Conservation (phyloP, 371 early-diverging fungal species). For the Vairimorpha ceranae region DNA sequence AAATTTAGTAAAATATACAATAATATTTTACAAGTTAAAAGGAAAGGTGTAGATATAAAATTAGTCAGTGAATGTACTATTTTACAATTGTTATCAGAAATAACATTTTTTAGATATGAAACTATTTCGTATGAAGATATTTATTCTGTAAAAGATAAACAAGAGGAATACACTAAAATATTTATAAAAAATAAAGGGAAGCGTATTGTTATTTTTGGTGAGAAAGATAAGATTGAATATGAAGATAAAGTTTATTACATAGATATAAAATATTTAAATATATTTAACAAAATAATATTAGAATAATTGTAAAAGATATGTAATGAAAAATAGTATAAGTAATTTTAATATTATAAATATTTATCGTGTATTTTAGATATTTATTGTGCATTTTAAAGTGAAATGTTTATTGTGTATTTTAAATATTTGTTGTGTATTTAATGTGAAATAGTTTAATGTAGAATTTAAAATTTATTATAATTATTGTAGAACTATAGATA, state of each 20-base stretch:
- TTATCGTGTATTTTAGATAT: not conserved
- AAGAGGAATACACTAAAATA: not conserved
- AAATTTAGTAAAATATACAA: slow-evolving; percentile 21
- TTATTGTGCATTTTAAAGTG: not conserved
- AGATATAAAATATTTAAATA: slow-evolving; percentile 2
- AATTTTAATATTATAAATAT: not conserved
- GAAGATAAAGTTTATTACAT: not conserved
- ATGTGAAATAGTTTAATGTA: no score
- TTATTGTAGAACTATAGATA: no score
- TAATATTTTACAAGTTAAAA: slow-evolving; percentile 17
- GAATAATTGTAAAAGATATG: not conserved
- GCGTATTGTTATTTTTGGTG: slow-evolving; percentile 20
- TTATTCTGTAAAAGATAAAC: not conserved
- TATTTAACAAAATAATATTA: not conserved
- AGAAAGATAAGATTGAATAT: not conserved
- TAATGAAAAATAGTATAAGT: not conserved
- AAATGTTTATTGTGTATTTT: no score
- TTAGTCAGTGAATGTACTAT: slow-evolving; percentile 5
- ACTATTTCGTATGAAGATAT: not conserved
- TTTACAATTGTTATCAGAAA: slow-evolving; percentile 20
- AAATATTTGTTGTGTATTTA: no score
- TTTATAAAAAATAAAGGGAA: not conserved
- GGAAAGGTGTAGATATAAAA: slow-evolving; percentile 5
- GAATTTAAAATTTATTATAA: no score
- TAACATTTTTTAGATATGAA: slow-evolving; percentile 31